Percentiles rank a stretch among this genome's conserved stretches.
These are phyloP conservation scores for Silybum marianum DNA, from an alignment of 129 eudicot species.

Conservation along the genomic window DNA sequence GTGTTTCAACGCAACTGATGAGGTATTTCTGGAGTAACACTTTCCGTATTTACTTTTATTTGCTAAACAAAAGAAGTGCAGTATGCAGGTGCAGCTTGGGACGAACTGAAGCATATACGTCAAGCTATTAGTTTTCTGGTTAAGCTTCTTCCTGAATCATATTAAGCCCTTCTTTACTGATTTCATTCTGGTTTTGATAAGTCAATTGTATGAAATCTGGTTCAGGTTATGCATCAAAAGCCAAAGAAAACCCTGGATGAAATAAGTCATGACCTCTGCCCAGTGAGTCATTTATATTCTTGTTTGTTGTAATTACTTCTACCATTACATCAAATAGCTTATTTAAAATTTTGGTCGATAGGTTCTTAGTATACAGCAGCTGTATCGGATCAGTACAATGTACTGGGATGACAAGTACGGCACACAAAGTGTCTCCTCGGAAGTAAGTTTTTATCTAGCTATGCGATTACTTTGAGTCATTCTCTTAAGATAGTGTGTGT, in stretches of 20 bases:
- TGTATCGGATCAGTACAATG: conserved; percentile 94
- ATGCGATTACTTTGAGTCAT: conserved; percentile 1
- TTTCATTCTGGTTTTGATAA: not conserved
- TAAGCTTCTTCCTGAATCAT: conserved; percentile 8
- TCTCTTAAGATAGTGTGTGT: not conserved
- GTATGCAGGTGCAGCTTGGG: conserved; percentile 98
- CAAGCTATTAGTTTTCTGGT: conserved; percentile 98
- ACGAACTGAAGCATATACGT: conserved; percentile 91
- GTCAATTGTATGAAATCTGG: not conserved
- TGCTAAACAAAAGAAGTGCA: conserved; percentile 44
- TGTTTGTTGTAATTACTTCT: conserved; percentile 4
- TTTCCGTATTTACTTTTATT: conserved; percentile 13
- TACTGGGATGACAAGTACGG: conserved; percentile 99
- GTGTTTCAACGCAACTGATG: conserved; percentile 84
- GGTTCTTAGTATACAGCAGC: conserved; percentile 92
- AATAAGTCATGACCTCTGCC: conserved; percentile 83
- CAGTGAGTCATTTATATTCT: conserved; percentile 59
- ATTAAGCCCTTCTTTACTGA: not conserved
- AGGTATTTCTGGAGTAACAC: conserved; percentile 45
- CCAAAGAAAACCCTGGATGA: conserved; percentile 91
- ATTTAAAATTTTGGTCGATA: conserved; percentile 27
- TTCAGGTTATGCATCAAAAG: conserved; percentile 92
- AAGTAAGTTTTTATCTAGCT: conserved; percentile 54
- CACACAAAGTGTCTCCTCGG: conserved; percentile 85
- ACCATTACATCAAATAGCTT: conserved; percentile 4